phyloP scores from a whole-genome alignment of 805 yeast species.

The Yamadazyma scolyti region DNA sequence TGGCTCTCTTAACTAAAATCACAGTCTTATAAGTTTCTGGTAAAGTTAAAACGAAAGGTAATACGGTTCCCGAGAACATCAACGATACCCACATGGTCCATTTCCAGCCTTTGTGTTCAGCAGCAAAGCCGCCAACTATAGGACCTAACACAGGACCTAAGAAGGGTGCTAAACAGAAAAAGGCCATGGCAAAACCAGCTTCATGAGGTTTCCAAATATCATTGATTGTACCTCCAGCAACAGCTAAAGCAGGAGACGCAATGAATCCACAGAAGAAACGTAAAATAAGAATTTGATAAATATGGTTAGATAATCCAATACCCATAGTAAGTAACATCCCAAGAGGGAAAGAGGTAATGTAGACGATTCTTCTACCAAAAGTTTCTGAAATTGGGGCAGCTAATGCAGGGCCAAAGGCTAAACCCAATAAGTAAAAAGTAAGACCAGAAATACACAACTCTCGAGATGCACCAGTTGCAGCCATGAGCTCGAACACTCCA shows the following conservation, averaged over 20 bases:
- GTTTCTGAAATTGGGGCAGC: slow-evolving; percentile 73
- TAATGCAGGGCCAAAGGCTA: slow-evolving; percentile 65
- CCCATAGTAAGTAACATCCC: slow-evolving; percentile 75
- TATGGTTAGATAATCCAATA: slow-evolving; percentile 60
- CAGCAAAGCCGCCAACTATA: slow-evolving; percentile 69
- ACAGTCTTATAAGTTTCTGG: slow-evolving; percentile 81
- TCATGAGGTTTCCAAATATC: slow-evolving; percentile 63
- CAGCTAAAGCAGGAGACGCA: slow-evolving; percentile 79
- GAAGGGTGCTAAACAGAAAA: slow-evolving; percentile 77
- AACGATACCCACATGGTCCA: slow-evolving; percentile 67
- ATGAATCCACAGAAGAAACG: slow-evolving; percentile 73
- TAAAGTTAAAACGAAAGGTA: slow-evolving; percentile 45
- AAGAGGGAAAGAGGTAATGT: slow-evolving; percentile 54
- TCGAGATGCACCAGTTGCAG: slow-evolving; percentile 49
- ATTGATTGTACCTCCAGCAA: slow-evolving; percentile 79
- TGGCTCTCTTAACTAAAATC: slow-evolving; percentile 57
- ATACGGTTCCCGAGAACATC: slow-evolving; percentile 60
- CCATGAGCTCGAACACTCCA: slow-evolving; percentile 54
- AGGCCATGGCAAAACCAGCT: slow-evolving; percentile 69
- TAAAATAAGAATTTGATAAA: slow-evolving; percentile 59
- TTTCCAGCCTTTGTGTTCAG: slow-evolving; percentile 61
- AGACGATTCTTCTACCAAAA: slow-evolving; percentile 63
- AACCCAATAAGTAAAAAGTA: slow-evolving; percentile 67
- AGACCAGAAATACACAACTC: slow-evolving; percentile 65
- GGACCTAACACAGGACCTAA: slow-evolving; percentile 81